Evolutionary conservation across 768 basidiomycete species (phyloP), one percentile per base, ranked within the genome.

Genomic region (Cytidiella melzeri): DNA sequence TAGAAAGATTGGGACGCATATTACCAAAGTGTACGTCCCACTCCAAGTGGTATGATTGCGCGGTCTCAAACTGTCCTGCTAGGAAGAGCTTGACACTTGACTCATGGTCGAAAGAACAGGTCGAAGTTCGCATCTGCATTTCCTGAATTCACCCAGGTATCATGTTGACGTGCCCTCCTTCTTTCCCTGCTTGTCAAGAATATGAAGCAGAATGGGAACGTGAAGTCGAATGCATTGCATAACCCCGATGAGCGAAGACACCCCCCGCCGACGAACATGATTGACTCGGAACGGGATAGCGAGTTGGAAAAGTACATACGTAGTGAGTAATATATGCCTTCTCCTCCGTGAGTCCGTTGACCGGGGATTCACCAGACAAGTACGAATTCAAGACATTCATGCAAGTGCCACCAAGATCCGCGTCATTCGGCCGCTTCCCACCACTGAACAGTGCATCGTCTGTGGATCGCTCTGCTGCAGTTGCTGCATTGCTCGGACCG

Each of bases 51-150:
- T n/a, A 27, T 25, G 38, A 38, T 28, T 47, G 23, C 13, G 39
- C 34, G 40, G n/a, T n/a, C 15, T 27, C 11, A 43, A 50, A 41
- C 15, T 18, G 42, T 18, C n/a, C n/a, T 37, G 21, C 28, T 52
- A 95, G 92, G 53, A 96, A 95, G 75, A 94, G 91, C 61, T 57
- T 96, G 34, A 91, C 88, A 1, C 70, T 95, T 66, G 93, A 94
- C 61, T 73, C 80, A 34, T 94, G 91, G 91, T 77, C 80, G 40
- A 89, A 83, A 59, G 92, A 95, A 50, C 92, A 93, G 65, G 80
- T 91, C 40, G 90, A 92, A 66, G 91, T 90, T 53, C 50, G 79
- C 67, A 28, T 41, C 30, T 26, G 9, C 42, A 36, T 55, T 51
- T 36, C 27, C 25, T 49, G 40, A 34, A 34, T 34, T 15, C 30